Evolutionary conservation across 768 basidiomycete genomes (phyloP), one percentile per base, ranked within the genome.

Genomic region (Epithele typhae): DNA sequence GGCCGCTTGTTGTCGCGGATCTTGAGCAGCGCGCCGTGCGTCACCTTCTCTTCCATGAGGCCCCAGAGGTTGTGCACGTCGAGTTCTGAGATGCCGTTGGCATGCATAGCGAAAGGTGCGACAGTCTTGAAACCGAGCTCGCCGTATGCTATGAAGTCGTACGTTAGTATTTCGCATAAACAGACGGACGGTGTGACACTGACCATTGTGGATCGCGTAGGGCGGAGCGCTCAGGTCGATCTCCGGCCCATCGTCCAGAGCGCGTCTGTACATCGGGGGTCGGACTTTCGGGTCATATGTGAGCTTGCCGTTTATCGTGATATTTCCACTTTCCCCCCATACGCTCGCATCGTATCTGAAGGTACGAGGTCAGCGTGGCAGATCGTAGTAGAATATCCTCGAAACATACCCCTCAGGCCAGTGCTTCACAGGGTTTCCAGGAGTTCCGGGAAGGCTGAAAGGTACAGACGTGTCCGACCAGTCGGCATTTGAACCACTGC

Each of bases 41-140:
- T 83, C 2, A 83, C 68, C 52, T 76, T 76, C 53, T 80, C 82
- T 57, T 85, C 81, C 80, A 86, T 81, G 59, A 79, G 60, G 15
- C 84, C 84, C 72, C 77, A 87, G 44, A 87, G 52, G 59, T 82
- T 87, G 63, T 87, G 85, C n/a, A 76, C 73, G 52, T 87, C 82
- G 35, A 84, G 66, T 53, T 87, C 84, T 5, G 68, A 70, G 45
- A 72, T 68, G 2, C 86, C 86, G 34, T 73, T 71, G 4, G 68
- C 68, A 59, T 87, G 83, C 1, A 84, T 81, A 0, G 84, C 84
- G 52, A 87, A 87, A 3, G 82, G 81, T 1, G 83, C 79, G 15
- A 88, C 48, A 0, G 84, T 74, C 49, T 76, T 70, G 7, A 63
- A 40, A 0, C 73, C 76, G 11, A 89, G 68, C 0, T 66, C 64